Percentiles rank a stretch among this genome's conserved stretches.
phyloP scores from a whole-genome alignment of 805 yeast genomes.

The Starmerella potacharoeniae region DNA sequence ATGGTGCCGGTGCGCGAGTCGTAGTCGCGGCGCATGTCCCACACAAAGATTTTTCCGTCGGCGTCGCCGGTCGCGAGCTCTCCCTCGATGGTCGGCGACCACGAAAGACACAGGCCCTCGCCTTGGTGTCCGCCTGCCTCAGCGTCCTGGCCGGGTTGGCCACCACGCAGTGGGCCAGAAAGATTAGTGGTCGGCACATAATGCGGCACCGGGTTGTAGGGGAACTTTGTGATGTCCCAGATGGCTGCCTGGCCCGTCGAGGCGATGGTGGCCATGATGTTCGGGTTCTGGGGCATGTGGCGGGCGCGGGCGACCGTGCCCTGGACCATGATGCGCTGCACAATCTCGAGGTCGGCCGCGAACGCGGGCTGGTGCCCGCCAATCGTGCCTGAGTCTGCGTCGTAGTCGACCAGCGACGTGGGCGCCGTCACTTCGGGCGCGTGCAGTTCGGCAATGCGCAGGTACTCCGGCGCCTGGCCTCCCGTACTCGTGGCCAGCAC shows the following conservation, averaged over 20 bases:
- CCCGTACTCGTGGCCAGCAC: slow-evolving; percentile 56
- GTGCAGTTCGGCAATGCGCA: slow-evolving; percentile 31
- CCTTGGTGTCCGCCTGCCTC: slow-evolving; percentile 22
- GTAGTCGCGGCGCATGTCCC: slow-evolving; percentile 47
- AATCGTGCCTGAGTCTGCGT: slow-evolving; percentile 30
- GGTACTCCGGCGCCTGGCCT: slow-evolving; percentile 42
- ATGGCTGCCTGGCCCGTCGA: slow-evolving; percentile 53
- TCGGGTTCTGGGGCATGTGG: slow-evolving; percentile 78
- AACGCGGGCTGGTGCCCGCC: slow-evolving; percentile 24
- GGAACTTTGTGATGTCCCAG: slow-evolving; percentile 77
- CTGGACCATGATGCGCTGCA: slow-evolving; percentile 52
- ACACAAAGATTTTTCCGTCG: slow-evolving; percentile 51
- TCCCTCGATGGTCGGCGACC: slow-evolving; percentile 62
- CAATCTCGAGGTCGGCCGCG: slow-evolving; percentile 32
- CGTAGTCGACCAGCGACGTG: slow-evolving; percentile 29
- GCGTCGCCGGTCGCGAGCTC: slow-evolving; percentile 47
- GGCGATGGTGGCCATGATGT: slow-evolving; percentile 60
- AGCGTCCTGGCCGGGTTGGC: slow-evolving; percentile 4
- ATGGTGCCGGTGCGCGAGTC: slow-evolving; percentile 22
- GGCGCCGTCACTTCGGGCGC: slow-evolving; percentile 22
- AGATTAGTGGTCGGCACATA: slow-evolving; percentile 44
- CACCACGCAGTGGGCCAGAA: slow-evolving; percentile 18
- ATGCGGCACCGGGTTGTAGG: slow-evolving; percentile 34
- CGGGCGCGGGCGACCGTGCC: slow-evolving; percentile 67
- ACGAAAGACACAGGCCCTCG: slow-evolving; percentile 53